These are phyloP conservation scores for Camelina neglecta DNA, from an alignment of 345 rosid species.

Conservation along the genomic window DNA sequence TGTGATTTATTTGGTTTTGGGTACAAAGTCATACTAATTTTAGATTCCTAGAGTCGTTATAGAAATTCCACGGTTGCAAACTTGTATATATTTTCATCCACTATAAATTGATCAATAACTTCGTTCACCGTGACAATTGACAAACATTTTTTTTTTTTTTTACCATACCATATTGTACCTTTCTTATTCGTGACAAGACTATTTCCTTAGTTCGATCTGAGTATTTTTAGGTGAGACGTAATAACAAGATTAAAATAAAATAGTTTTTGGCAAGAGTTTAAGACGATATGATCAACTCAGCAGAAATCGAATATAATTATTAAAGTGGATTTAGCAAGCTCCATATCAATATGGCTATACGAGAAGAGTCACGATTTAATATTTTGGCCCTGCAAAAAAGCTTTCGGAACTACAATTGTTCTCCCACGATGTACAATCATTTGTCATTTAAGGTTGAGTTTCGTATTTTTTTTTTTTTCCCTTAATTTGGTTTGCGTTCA, in stretches of 20 bases:
- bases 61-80: conserved; percentile 1
- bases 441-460: too few relatives aligned
- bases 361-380: too few relatives aligned
- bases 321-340: not conserved
- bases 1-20: conserved; percentile 32
- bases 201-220: not conserved
- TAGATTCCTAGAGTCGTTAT: conserved; percentile 23
- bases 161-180: too few relatives aligned
- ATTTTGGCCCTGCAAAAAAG: too few relatives aligned
- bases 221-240: not conserved
- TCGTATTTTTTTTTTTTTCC: too few relatives aligned
- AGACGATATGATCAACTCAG: not conserved
- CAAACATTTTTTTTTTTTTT: not conserved
- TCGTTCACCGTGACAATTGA: conserved; percentile 8
- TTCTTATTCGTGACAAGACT: not conserved
- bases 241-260: too few relatives aligned
- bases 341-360: too few relatives aligned
- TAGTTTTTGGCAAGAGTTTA: not conserved
- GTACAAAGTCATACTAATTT: conserved; percentile 18
- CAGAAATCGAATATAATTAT: not conserved
- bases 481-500: not conserved
- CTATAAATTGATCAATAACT: not conserved
- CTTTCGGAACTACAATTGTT: too few relatives aligned
- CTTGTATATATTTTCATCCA: not conserved
- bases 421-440: too few relatives aligned